These are phyloP conservation scores for Sordaria brevicollis DNA, from an alignment of 495 filamentous ascomycete genomes.

Conservation along the genomic window DNA sequence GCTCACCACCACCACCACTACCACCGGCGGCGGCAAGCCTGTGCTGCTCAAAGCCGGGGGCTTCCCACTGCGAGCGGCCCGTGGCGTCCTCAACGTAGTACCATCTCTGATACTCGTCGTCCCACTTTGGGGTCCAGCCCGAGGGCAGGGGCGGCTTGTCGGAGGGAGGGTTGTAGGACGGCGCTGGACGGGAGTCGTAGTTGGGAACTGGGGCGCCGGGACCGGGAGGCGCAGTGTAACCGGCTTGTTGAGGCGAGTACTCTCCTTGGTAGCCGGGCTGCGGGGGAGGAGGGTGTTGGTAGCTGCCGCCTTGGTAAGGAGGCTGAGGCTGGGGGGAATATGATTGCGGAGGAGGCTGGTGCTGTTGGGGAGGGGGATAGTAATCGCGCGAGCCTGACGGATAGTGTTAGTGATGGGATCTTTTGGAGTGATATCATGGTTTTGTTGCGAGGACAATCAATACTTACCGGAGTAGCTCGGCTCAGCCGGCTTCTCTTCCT, in stretches of 20 bases:
- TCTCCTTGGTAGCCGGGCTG: constrained; percentile 1
- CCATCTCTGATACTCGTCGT: constrained; percentile 45
- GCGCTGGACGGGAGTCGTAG: constrained; percentile 13
- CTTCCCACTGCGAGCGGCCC: constrained; percentile 52
- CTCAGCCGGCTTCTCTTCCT: constrained; percentile 5
- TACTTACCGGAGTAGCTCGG: neutral
- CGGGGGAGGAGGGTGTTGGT: constrained; percentile 8
- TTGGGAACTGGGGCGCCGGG: neutral
- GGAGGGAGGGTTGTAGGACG: constrained; percentile 32
- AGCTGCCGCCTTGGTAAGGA: constrained; percentile 21
- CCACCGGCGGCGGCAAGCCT: neutral
- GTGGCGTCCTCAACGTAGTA: constrained; percentile 51
- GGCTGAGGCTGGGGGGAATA: constrained; percentile 9
- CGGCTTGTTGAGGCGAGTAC: neutral
- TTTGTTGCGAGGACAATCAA: neutral
- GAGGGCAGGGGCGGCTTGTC: constrained; percentile 44
- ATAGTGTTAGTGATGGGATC: neutral
- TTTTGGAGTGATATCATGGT: neutral
- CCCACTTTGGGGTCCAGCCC: constrained; percentile 53
- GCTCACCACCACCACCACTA: neutral
- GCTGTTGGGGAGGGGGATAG: constrained; percentile 5
- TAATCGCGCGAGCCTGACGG: neutral
- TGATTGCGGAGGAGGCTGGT: constrained; percentile 3
- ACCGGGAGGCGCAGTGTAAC: constrained; percentile 10
- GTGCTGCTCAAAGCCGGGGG: constrained; percentile 26